A percentile compares a stretch with the other conserved stretches of the same genome.
phyloP scores from a whole-genome alignment of 768 basidiomycete genomes.

The Candolleomyces eurysporus region DNA sequence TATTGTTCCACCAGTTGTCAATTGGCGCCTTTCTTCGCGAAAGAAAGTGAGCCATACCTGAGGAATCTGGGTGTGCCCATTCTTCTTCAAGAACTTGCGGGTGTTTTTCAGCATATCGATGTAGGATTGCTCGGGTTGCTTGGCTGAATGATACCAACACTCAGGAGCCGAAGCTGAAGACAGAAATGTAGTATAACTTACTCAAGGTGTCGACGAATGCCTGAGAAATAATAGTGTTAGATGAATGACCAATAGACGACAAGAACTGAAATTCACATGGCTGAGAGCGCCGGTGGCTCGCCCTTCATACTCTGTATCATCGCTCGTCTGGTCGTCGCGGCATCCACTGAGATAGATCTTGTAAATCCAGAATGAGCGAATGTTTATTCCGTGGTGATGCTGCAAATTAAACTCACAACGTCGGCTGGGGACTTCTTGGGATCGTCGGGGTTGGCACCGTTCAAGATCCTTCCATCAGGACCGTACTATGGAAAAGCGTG shows the following conservation, averaged over 20 bases:
- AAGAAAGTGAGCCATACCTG: neutral
- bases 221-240: neutral
- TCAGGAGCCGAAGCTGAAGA: neutral
- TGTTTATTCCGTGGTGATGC: too few relatives aligned
- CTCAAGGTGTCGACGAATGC: slow-evolving; percentile 59
- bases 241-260: neutral
- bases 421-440: neutral
- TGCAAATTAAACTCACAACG: neutral
- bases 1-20: slow-evolving; percentile 19
- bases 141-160: slow-evolving; percentile 21
- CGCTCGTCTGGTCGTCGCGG: slow-evolving; percentile 77
- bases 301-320: slow-evolving; percentile 66
- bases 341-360: slow-evolving; percentile 85
- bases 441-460: slow-evolving; percentile 1
- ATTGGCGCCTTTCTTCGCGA: slow-evolving; percentile 4
- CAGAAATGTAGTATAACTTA: slow-evolving; percentile 21
- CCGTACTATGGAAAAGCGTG: neutral
- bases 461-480: neutral
- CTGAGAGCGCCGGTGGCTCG: slow-evolving; percentile 78
- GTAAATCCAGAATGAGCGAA: neutral
- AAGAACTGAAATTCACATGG: slow-evolving; percentile 23
- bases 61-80: neutral
- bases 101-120: slow-evolving; percentile 39
- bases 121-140: slow-evolving; percentile 41
- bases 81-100: slow-evolving; percentile 28